Evolutionary conservation across 2,329 filamentous ascomycete species (phyloP).

Genomic region (Colletotrichum eremochloae): DNA sequence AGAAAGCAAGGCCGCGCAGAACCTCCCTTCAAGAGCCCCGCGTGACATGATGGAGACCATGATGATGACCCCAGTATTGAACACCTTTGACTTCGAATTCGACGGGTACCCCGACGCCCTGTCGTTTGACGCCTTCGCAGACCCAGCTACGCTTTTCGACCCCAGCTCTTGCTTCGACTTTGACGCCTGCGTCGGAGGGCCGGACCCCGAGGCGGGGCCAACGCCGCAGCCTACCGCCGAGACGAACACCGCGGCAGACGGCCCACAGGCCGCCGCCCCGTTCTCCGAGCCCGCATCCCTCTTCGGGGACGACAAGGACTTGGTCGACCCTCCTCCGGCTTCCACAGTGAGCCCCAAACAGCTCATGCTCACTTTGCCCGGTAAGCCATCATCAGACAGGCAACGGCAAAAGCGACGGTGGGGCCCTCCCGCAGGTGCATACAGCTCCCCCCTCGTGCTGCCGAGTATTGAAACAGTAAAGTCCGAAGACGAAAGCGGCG

Average conservation of each 20-base stretch:
- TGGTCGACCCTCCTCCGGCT: background rate
- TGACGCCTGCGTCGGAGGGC: conserved; percentile 24
- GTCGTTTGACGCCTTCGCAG: conserved; percentile 8
- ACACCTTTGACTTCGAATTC: background rate
- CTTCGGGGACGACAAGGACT: background rate
- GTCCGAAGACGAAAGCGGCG: background rate
- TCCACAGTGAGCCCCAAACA: background rate
- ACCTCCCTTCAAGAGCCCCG: background rate
- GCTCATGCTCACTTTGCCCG: conserved; percentile 2
- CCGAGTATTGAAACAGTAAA: background rate
- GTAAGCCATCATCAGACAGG: background rate
- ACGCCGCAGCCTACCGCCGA: background rate
- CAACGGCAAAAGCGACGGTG: background rate
- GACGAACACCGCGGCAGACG: background rate
- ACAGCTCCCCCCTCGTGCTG: background rate
- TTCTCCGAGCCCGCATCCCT: background rate
- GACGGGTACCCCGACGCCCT: background rate
- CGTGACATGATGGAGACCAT: background rate
- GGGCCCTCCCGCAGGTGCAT: background rate
- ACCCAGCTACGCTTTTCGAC: conserved; percentile 16
- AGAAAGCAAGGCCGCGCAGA: background rate
- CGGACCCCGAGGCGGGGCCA: background rate
- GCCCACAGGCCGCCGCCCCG: background rate
- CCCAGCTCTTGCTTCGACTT: background rate
- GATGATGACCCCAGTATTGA: background rate